Conservation (phyloP, 2,329 filamentous ascomycete species). For the Alternaria novae-zelandiae region DNA sequence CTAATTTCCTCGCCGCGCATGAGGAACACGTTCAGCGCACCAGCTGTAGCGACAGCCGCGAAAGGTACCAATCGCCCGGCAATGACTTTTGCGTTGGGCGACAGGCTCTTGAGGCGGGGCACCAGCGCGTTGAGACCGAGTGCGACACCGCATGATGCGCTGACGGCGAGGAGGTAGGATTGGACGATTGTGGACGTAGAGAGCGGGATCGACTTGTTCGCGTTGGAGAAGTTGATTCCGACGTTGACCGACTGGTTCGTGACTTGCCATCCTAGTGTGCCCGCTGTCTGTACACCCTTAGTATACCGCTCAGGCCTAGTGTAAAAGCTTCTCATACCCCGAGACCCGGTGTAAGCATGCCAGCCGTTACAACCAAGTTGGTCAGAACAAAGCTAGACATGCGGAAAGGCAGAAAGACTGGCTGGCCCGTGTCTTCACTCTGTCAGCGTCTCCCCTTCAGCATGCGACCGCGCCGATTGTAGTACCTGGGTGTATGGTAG, state of each 20-base stretch:
- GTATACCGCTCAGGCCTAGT: too few relatives aligned
- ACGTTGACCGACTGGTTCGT: conserved; percentile 98
- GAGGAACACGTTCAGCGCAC: conserved; percentile 92
- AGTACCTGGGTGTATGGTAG: conserved; percentile 90
- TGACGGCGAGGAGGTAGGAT: conserved; percentile 90
- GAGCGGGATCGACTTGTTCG: conserved; percentile 94
- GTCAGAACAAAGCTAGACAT: conserved; percentile 96
- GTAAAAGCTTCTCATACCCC: conserved; percentile 35
- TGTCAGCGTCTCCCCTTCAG: conserved; percentile 15
- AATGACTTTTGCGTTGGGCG: conserved; percentile 75
- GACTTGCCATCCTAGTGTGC: conserved; percentile 92
- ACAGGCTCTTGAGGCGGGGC: conserved; percentile 77
- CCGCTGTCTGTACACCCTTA: conserved; percentile 66
- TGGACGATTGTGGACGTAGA: conserved; percentile 80
- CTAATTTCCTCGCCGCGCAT: conserved; percentile 98
- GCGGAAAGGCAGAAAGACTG: conserved; percentile 92
- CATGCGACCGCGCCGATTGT: conserved; percentile 22
- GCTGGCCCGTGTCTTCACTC: conserved; percentile 80
- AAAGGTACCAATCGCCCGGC: conserved; percentile 92
- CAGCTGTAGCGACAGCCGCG: conserved; percentile 89
- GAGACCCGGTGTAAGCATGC: conserved; percentile 93
- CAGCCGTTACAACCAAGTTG: conserved; percentile 91
- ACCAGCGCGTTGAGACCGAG: conserved; percentile 90
- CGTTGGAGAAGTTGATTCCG: conserved; percentile 95
- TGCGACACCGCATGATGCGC: conserved; percentile 91